phyloP scores from a whole-genome alignment of 345 rosid genomes.

The Chamaenerion angustifolium region DNA sequence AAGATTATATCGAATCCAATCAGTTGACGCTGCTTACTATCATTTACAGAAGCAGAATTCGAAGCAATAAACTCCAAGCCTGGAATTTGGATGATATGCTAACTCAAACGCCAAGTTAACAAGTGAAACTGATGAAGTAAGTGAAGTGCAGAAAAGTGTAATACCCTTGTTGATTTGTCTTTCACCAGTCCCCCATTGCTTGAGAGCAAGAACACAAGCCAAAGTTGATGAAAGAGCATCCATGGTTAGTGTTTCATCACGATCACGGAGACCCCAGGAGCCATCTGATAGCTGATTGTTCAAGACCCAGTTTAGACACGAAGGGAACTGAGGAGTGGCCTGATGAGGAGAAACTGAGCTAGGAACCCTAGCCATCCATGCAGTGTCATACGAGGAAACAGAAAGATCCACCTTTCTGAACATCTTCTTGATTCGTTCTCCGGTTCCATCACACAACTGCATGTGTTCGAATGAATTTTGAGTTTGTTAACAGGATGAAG shows the following conservation, averaged over 20 bases:
- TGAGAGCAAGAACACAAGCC: constrained; percentile 65
- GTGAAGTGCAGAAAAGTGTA: background rate
- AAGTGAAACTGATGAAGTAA: background rate
- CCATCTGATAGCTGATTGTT: constrained; percentile 70
- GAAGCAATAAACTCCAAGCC: constrained; percentile 61
- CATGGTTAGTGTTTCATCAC: constrained; percentile 31
- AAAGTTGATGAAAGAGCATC: constrained; percentile 63
- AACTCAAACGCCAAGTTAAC: background rate
- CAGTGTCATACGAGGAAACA: constrained; percentile 73
- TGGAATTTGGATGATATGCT: constrained; percentile 10
- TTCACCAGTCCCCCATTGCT: constrained; percentile 65
- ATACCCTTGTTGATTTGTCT: constrained; percentile 48
- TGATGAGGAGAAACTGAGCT: constrained; percentile 23
- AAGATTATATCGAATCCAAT: constrained; percentile 72
- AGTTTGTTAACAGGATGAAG: constrained; percentile 3
- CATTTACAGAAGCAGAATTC: constrained; percentile 37
- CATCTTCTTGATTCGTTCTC: constrained; percentile 46
- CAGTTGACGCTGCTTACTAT: constrained; percentile 44
- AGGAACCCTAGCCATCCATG: constrained; percentile 90
- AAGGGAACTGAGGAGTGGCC: constrained; percentile 47
- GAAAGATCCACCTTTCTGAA: constrained; percentile 50
- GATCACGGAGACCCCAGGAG: constrained; percentile 58
- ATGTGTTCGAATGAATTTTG: background rate
- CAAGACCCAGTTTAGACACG: constrained; percentile 54
- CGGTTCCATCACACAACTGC: constrained; percentile 16